Conservation (phyloP, 345 rosid species). For the Linum tenue region DNA sequence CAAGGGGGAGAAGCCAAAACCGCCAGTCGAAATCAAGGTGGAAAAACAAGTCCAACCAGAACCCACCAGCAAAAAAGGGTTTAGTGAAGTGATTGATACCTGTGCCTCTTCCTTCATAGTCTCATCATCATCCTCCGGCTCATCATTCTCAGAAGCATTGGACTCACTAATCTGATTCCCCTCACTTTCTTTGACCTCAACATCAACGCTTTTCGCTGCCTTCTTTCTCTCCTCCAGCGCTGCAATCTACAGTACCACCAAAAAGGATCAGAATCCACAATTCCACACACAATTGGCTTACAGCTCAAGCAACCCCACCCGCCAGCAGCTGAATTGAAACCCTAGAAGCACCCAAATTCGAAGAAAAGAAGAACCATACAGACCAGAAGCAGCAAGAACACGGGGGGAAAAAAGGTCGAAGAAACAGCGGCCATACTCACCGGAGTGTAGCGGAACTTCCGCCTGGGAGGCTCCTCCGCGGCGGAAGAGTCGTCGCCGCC, state of each 20-base stretch:
- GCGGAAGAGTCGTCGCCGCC: slow-evolving; percentile 29
- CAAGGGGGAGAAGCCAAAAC: background rate
- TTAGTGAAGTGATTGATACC: slow-evolving; percentile 17
- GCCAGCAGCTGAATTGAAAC: background rate
- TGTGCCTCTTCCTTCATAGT: slow-evolving; percentile 25
- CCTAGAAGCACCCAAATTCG: background rate
- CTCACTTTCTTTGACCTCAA: slow-evolving; percentile 32
- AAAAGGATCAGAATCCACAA: slow-evolving; percentile 1
- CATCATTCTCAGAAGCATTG: slow-evolving; percentile 26
- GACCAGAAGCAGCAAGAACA: background rate
- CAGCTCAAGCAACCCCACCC: background rate
- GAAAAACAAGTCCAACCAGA: background rate
- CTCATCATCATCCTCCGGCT: slow-evolving; percentile 21
- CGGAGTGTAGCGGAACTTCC: slow-evolving; percentile 82
- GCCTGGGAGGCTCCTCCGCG: slow-evolving; percentile 54
- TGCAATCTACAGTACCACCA: slow-evolving; percentile 41
- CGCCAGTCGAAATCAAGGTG: background rate
- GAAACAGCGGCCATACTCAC: slow-evolving; percentile 27
- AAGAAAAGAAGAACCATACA: background rate
- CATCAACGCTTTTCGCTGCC: slow-evolving; percentile 32
- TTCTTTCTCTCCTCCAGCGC: slow-evolving; percentile 54
- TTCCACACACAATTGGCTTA: background rate
- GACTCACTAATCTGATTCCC: slow-evolving; percentile 22
- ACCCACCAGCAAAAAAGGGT: background rate
- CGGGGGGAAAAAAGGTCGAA: too few species aligned